These are phyloP conservation scores for Cotoneaster glaucophyllus DNA, from an alignment of 306 rosid species.

Conservation along the genomic window DNA sequence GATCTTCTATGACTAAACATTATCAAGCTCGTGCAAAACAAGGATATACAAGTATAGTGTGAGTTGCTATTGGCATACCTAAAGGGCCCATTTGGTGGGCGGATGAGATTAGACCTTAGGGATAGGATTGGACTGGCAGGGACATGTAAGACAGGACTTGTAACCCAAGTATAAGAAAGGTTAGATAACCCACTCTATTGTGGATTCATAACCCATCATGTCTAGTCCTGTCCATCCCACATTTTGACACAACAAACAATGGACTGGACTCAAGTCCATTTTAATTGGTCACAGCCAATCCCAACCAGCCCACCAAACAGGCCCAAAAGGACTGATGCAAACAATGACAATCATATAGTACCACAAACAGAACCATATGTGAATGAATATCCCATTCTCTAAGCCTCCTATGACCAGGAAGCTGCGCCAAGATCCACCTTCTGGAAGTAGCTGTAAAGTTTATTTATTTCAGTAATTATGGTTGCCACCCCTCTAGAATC, in stretches of 20 bases:
- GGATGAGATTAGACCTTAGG: no score
- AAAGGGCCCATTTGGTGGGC: neutral
- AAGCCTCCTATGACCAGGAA: neutral
- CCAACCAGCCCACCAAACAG: no score
- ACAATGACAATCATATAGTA: neutral
- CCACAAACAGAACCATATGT: neutral
- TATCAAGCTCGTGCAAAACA: neutral
- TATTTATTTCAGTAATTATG: neutral
- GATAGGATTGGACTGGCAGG: no score
- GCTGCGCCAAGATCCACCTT: neutral
- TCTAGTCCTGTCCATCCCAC: no score
- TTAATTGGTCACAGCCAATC: no score
- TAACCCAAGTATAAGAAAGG: no score
- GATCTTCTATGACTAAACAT: neutral
- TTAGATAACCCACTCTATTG: no score
- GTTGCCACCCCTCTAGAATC: neutral
- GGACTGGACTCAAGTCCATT: no score
- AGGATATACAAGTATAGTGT: neutral
- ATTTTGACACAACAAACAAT: no score
- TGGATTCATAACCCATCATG: no score
- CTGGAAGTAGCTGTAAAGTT: neutral
- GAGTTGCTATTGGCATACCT: neutral
- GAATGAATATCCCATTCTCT: neutral
- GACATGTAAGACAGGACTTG: no score
- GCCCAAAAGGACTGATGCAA: neutral